A percentile compares a stretch with the other conserved stretches of the same genome.
Conservation (phyloP, 148 eudicot species). For the Fagopyrum tataricum region DNA sequence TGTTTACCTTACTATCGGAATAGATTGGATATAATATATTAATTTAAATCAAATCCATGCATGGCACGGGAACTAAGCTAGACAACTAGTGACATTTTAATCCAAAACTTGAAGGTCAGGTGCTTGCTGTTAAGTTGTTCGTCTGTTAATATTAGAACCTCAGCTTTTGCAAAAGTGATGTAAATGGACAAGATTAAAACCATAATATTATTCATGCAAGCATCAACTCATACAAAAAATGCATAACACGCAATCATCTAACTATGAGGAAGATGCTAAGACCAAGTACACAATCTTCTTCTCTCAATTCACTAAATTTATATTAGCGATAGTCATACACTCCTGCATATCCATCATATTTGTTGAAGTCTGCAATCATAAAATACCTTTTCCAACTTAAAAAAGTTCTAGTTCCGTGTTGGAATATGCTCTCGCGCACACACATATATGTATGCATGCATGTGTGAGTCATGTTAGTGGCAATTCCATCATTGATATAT, state of each 20-base stretch:
- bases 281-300: not conserved
- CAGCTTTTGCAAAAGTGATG: not conserved
- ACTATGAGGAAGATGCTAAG: not conserved
- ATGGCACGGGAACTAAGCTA: too few relatives aligned
- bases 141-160: not conserved
- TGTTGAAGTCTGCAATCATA: not conserved
- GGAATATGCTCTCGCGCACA: too few relatives aligned
- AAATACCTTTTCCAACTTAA: not conserved
- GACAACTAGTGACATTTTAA: too few relatives aligned
- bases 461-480: not conserved
- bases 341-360: not conserved
- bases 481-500: not conserved
- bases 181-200: not conserved
- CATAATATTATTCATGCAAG: not conserved
- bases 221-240: not conserved
- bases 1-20: too few relatives aligned
- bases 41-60: too few relatives aligned
- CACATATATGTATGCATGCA: too few relatives aligned
- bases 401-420: not conserved
- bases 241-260: not conserved
- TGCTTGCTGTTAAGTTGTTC: too few relatives aligned
- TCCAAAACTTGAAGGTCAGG: too few relatives aligned
- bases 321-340: not conserved
- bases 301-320: not conserved
- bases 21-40: too few relatives aligned